These are phyloP conservation scores for Cavenderia fasciculata DNA, from an alignment of 78 protist genomes.

Conservation along the genomic window DNA sequence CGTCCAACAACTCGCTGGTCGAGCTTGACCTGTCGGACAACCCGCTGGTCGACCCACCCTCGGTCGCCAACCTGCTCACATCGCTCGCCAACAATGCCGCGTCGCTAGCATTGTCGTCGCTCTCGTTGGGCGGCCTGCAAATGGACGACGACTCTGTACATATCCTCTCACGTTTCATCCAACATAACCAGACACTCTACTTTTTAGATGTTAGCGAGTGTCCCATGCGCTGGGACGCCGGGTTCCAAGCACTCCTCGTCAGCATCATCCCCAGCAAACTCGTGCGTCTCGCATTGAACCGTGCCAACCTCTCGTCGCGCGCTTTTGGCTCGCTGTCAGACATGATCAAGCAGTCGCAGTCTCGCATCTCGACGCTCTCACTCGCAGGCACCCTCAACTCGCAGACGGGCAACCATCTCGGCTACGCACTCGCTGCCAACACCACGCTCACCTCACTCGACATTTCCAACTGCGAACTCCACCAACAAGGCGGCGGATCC, in stretches of 20 bases:
- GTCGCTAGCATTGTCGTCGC: background rate
- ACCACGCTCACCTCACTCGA: conserved; percentile 7
- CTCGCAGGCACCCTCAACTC: no score
- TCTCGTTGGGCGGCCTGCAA: background rate
- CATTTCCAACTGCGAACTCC: conserved; percentile 21
- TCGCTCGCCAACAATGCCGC: background rate
- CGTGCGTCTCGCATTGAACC: no score
- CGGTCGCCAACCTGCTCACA: background rate
- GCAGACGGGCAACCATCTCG: background rate
- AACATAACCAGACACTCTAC: background rate
- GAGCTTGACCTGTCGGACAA: conserved; percentile 8
- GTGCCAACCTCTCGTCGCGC: no score
- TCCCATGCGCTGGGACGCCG: background rate
- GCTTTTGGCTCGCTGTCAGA: no score
- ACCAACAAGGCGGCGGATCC: no score
- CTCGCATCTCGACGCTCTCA: no score
- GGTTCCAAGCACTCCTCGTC: no score
- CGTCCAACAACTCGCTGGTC: background rate
- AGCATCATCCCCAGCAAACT: no score
- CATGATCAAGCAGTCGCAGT: no score
- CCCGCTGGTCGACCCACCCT: background rate
- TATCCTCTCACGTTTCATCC: background rate
- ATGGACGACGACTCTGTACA: background rate
- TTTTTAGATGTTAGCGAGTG: background rate
- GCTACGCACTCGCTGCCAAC: background rate